Conservation (phyloP, 202 grass and related monocot genomes). For the Panicum hallii region DNA sequence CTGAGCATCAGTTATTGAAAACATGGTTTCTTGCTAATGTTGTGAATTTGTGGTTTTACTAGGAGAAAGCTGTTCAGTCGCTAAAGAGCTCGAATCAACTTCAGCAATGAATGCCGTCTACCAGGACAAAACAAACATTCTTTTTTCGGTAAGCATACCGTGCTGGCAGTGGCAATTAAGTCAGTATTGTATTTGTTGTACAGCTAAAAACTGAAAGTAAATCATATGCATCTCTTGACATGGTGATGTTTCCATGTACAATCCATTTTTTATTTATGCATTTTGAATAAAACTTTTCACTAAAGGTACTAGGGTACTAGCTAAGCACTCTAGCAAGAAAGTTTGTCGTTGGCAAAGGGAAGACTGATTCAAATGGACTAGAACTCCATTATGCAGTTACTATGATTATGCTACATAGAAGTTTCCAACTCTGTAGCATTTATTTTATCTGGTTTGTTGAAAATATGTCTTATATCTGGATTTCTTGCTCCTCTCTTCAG, state of each 20-base stretch:
- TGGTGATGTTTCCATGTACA: neutral
- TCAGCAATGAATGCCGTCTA: conserved; percentile 90
- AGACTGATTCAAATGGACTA: neutral
- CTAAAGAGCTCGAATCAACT: conserved; percentile 86
- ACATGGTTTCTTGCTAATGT: conserved; percentile 31
- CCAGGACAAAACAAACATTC: conserved; percentile 99
- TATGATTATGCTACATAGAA: neutral
- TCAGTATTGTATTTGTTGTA: neutral
- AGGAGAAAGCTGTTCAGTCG: conserved; percentile 99
- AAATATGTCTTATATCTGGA: conserved; percentile 16
- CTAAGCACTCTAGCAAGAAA: neutral
- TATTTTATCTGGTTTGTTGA: neutral
- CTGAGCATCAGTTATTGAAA: conserved; percentile 16
- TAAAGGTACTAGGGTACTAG: neutral
- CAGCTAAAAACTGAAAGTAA: conserved; percentile 20
- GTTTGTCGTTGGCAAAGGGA: neutral
- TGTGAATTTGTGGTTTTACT: conserved; percentile 45
- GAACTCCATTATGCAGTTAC: neutral
- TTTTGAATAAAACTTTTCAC: neutral
- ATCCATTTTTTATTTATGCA: neutral
- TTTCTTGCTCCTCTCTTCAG: conserved; percentile 21
- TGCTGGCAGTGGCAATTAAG: conserved; percentile 9
- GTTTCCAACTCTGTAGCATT: conserved; percentile 9
- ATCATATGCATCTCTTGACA: conserved; percentile 7
- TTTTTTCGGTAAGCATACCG: conserved; percentile 80